Evolutionary conservation across 2,329 filamentous ascomycete genomes (phyloP), one percentile per base, ranked within the genome.

Genomic region (Hypoxylon sp.): DNA sequence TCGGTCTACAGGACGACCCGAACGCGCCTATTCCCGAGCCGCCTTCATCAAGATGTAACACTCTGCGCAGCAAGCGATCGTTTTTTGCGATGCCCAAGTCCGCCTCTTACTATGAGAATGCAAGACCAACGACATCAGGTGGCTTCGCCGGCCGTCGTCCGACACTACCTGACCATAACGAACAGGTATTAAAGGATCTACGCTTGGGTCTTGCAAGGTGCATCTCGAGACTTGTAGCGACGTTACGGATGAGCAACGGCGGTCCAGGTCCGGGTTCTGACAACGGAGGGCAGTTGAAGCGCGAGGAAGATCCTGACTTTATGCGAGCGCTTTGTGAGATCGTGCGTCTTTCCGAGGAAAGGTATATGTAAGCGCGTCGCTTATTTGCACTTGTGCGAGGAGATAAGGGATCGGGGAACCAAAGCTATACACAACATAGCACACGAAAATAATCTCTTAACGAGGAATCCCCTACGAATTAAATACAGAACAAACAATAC

Each of bases 181-280:
- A 73, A n/a, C 70, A 73, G 39, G 9, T 59, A 11, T 65, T 74
- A 17, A 69, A 50, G 26, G 82, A 84, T 24, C 78, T 90, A 1
- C 85, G 86, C 33, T 76, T 80, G 0, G 86, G 85, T 0, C 78
- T 90, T 17, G 78, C 83, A 47, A 80, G 79, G 47, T 89, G 87
- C 74, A 84, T 89, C 63, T 80, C 80, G 1, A 77, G 84, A 14
- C 78, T 89, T 2, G 82, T 88, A 0, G 79, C 82, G 2, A 87
- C 86, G 3, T 81, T 88, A 62, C 80, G 80, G 39, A 59, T 60
- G 50, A 53, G 52, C 13, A 67, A 70, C 19, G 42, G 60, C 29
- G 37, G 37, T 14, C 26, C 31, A 3, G 22, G 29, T 24, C 2
- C 61, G 8, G 35, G 58, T 22, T 11, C 37, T 10, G 60, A 71